Conservation (phyloP, 768 basidiomycete genomes). For the Kwoniella sp. region DNA sequence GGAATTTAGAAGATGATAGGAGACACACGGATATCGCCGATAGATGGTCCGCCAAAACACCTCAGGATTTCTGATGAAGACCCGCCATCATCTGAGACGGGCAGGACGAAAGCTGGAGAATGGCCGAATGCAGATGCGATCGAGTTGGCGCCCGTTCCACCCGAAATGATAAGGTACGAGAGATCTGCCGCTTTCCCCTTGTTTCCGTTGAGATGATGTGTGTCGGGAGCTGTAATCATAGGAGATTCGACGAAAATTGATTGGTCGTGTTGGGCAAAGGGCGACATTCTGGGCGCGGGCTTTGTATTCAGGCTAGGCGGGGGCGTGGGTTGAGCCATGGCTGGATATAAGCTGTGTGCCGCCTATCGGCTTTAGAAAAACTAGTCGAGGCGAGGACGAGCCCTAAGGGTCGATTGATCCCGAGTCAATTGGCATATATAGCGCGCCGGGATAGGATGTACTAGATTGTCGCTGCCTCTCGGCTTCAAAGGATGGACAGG, state of each 20-base stretch:
- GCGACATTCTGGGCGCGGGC: not conserved
- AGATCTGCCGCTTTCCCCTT: constrained; percentile 11
- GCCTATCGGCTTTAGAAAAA: too few species aligned
- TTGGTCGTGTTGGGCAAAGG: not conserved
- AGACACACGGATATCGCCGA: constrained; percentile 57
- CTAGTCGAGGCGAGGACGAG: too few species aligned
- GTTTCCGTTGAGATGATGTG: not conserved
- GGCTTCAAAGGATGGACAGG: too few species aligned
- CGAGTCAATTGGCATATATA: too few species aligned
- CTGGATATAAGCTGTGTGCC: too few species aligned
- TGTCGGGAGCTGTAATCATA: not conserved
- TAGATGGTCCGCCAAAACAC: constrained; percentile 64
- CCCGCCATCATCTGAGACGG: constrained; percentile 94
- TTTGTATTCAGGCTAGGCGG: not conserved
- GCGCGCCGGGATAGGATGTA: too few species aligned
- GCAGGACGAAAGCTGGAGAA: constrained; percentile 77
- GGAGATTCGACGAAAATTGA: constrained; percentile 21
- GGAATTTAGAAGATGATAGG: not conserved
- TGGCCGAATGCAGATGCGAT: constrained; percentile 80
- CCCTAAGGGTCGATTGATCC: too few species aligned
- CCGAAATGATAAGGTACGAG: constrained; percentile 74
- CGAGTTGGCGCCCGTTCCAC: constrained; percentile 91
- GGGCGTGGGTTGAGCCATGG: not conserved
- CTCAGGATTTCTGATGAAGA: constrained; percentile 93
- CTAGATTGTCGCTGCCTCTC: too few species aligned